Evolutionary conservation across 495 filamentous ascomycete species (phyloP).

Genomic region (Letharia lupina): DNA sequence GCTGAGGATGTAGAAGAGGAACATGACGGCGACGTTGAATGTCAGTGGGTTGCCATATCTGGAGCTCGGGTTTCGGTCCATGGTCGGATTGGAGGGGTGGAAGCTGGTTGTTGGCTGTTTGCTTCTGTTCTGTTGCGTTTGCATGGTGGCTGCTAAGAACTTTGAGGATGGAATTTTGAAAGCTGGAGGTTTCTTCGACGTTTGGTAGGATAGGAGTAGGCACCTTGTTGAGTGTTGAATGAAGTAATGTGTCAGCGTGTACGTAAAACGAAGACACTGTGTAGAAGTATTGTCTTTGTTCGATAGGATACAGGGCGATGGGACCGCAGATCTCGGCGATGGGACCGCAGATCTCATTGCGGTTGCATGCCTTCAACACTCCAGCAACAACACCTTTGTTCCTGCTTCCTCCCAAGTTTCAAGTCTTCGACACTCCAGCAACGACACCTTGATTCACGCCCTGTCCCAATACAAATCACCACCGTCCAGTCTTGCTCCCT

Average conservation of each 20-base stretch:
- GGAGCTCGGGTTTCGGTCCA: background rate
- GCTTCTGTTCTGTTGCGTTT: background rate
- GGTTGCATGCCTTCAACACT: background rate
- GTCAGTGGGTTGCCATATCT: background rate
- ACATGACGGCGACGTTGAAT: background rate
- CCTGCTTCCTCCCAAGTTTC: background rate
- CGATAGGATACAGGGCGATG: background rate
- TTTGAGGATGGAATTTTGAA: background rate
- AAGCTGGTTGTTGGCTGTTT: background rate
- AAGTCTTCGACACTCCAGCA: background rate
- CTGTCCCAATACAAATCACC: background rate
- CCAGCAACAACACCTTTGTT: background rate
- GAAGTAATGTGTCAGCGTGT: background rate
- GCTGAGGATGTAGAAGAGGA: background rate
- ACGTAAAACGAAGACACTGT: background rate
- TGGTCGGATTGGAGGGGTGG: background rate
- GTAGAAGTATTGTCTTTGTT: background rate
- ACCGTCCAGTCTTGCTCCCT: background rate
- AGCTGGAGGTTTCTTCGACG: background rate
- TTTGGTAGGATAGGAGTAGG: background rate
- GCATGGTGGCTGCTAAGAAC: background rate
- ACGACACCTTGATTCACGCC: background rate
- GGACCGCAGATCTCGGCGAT: background rate
- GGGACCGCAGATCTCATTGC: background rate
- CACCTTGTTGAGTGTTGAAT: background rate